A percentile compares a stretch with the other conserved stretches of the same genome.
Evolutionary conservation across 495 filamentous ascomycete species (phyloP).

Genomic region (Penicillium tannophilum): DNA sequence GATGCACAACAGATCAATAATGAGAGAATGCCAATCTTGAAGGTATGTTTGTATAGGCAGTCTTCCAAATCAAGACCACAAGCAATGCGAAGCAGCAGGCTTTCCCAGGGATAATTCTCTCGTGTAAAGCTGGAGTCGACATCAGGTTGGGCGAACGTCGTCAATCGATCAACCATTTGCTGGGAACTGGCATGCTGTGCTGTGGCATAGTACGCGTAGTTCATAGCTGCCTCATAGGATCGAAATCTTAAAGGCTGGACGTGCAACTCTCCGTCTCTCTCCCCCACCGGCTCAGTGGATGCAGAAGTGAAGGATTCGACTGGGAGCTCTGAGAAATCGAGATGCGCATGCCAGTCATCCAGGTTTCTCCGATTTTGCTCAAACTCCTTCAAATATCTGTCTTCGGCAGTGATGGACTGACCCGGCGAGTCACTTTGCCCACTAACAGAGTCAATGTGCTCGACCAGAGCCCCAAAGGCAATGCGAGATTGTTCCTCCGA

Average conservation of each 20-base stretch:
- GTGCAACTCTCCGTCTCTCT: neutral
- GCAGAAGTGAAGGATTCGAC: neutral
- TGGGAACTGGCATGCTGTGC: neutral
- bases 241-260: neutral
- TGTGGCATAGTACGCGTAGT: neutral
- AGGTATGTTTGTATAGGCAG: neutral
- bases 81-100: neutral
- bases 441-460: neutral
- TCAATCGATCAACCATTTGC: neutral
- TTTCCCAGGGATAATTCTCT: neutral
- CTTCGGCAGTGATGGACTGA: neutral
- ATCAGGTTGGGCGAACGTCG: neutral
- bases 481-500: neutral
- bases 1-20: neutral
- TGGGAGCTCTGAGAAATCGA: neutral
- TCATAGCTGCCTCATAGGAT: neutral
- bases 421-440: neutral
- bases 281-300: neutral
- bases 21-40: neutral
- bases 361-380: neutral
- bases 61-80: neutral
- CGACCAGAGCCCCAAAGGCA: neutral
- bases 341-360: neutral
- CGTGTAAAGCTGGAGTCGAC: neutral
- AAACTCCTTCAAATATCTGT: neutral